Percentiles rank a stretch among this genome's conserved stretches.
Conservation (phyloP, 805 yeast species). For the Wickerhamiella spandovensis region DNA sequence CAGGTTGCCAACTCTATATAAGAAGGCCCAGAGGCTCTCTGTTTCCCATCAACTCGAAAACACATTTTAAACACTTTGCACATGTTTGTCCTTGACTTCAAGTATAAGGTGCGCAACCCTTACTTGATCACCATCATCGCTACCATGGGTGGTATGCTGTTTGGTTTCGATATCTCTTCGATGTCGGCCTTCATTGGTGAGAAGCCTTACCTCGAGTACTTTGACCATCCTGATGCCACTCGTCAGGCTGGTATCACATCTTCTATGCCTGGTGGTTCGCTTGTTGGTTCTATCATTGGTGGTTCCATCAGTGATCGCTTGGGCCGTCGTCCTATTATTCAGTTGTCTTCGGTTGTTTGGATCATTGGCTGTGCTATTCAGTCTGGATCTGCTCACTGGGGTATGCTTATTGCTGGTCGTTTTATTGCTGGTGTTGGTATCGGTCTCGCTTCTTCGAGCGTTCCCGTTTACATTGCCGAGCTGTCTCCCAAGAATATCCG, state of each 20-base stretch:
- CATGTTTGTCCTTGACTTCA: slow-evolving; percentile 4
- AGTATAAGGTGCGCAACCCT: slow-evolving; percentile 39
- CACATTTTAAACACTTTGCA: background rate
- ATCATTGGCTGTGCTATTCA: slow-evolving; percentile 42
- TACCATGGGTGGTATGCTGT: slow-evolving; percentile 55
- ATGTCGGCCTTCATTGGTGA: slow-evolving; percentile 53
- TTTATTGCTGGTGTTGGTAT: slow-evolving; percentile 57
- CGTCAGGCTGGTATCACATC: slow-evolving; percentile 54
- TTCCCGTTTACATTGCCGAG: slow-evolving; percentile 47
- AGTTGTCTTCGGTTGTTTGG: slow-evolving; percentile 30
- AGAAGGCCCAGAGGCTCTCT: background rate
- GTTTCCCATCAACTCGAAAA: background rate
- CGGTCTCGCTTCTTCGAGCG: slow-evolving; percentile 57
- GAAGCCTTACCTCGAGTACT: slow-evolving; percentile 35
- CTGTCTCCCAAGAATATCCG: slow-evolving; percentile 35
- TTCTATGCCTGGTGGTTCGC: slow-evolving; percentile 53
- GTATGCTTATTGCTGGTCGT: slow-evolving; percentile 36
- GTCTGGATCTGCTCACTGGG: slow-evolving; percentile 28
- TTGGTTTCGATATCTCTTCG: slow-evolving; percentile 72
- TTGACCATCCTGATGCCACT: slow-evolving; percentile 36
- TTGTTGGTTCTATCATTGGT: slow-evolving; percentile 43
- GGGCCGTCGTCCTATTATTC: slow-evolving; percentile 33
- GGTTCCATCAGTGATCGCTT: slow-evolving; percentile 35
- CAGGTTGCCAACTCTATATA: background rate
- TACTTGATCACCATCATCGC: slow-evolving; percentile 45